phyloP scores from a whole-genome alignment of 306 rosid genomes.

The Prunus mume region DNA sequence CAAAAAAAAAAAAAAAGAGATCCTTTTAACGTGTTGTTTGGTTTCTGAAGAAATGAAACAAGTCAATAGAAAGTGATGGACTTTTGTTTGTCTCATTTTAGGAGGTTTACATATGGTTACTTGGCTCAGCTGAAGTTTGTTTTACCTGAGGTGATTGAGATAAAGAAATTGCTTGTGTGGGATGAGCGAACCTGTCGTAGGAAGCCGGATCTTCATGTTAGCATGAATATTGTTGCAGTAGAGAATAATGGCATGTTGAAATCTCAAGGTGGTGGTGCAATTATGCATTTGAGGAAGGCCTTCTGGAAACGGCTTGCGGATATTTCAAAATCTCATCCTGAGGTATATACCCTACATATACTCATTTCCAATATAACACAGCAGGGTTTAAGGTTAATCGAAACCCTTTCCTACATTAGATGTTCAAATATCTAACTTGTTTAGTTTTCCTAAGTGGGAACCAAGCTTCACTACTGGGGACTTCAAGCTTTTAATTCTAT shows the following conservation, averaged over 20 bases:
- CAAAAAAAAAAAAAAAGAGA: no score
- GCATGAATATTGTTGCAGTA: conserved; percentile 33
- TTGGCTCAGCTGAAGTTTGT: conserved; percentile 75
- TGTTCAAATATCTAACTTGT: background rate
- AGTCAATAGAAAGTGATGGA: background rate
- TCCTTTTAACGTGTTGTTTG: background rate
- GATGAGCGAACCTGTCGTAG: conserved; percentile 62
- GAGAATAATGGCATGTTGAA: conserved; percentile 29
- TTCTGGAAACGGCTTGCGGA: conserved; percentile 44
- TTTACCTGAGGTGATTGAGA: conserved; percentile 63
- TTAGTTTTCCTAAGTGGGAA: background rate
- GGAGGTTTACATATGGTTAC: conserved; percentile 76
- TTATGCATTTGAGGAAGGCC: conserved; percentile 41
- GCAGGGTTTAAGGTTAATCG: background rate
- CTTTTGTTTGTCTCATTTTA: conserved; percentile 14
- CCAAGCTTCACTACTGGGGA: background rate
- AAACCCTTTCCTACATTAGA: background rate
- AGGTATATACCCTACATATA: conserved; percentile 31
- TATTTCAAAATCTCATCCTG: conserved; percentile 53
- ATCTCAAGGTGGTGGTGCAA: conserved; percentile 26
- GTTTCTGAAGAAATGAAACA: background rate
- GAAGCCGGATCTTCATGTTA: conserved; percentile 71
- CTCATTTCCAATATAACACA: background rate
- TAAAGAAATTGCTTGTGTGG: conserved; percentile 41
- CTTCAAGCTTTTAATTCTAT: background rate